Conservation (phyloP, 805 yeast genomes). For the Crinitomyces ghanaensis region DNA sequence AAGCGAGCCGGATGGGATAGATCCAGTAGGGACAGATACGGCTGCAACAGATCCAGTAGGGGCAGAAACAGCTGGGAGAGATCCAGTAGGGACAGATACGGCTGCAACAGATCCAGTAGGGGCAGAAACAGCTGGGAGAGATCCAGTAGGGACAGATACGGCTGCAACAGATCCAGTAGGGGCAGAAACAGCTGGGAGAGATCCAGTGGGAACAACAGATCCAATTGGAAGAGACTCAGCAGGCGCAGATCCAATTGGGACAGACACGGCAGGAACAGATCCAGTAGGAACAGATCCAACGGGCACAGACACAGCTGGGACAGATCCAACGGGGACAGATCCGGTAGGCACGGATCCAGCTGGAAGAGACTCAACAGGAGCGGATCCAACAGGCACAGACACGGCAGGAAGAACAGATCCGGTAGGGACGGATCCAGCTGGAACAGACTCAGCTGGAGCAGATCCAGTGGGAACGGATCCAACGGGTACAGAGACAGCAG, state of each 20-base stretch:
- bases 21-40: not conserved
- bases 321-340: not conserved
- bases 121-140: slow-evolving; percentile 1
- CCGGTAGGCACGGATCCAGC: not conserved
- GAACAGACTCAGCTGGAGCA: slow-evolving; percentile 1
- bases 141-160: too few relatives aligned
- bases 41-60: not conserved
- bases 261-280: not conserved
- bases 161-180: not conserved
- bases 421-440: not conserved
- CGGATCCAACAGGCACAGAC: not conserved
- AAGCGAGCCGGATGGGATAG: not conserved
- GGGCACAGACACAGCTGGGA: too few relatives aligned
- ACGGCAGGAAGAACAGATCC: not conserved
- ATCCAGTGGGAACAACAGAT: not conserved
- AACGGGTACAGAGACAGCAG: not conserved
- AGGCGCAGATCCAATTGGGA: not conserved
- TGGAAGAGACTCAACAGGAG: not conserved
- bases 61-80: not conserved
- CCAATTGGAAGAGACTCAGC: not conserved
- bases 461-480: not conserved
- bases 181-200: not conserved
- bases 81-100: not conserved
- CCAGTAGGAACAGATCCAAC: not conserved
- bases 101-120: not conserved